Evolutionary conservation across 768 basidiomycete species (phyloP), one percentile per base, ranked within the genome.

Genomic region (Mycena indigotica): DNA sequence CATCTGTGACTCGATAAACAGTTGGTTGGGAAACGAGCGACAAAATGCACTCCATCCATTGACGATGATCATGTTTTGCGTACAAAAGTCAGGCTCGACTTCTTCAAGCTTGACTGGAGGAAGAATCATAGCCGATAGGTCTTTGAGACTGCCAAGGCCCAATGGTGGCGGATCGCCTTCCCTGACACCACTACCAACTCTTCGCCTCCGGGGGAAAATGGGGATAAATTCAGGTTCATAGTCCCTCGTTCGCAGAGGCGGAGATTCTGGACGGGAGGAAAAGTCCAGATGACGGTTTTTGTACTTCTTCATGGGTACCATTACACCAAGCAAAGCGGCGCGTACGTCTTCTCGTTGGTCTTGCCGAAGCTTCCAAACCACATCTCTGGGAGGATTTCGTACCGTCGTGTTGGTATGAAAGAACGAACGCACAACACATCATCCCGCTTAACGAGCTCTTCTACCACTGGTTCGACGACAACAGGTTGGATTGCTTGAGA

Each of bases 1-100:
- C 75, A 38, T 76, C 77, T 79, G 28, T 8, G 35, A n/a, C 38
- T 46, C 44, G 48, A 50, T 38, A 2, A 45, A 19, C 12, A 10
- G 12, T 38, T 38, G 35, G 35, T 38, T 44, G 8, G 23, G 23
- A 23, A 8, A 53, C n/a, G 5, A 32, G 25, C 23, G 21, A 32
- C 46, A 49, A 26, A 40, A 78, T 81, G 41, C 65, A 89, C 89
- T 68, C 86, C 87, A 87, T 26, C 87, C 88, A 68, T 83, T 77
- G 1, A 88, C 80, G 29, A 88, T 64, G 8, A 78, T 71, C 76
- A 90, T 80, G 66, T 83, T 81, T 50, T 78, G 76, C 29, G 65
- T 66, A n/a, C 77, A 71, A 5, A 83, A 58, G 48, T 83, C 79
- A 3, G 69, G 70, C 23, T 81, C 79, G 30, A 76, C 71, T 48